These are phyloP conservation scores for Cladorrhinum sp. DNA, from an alignment of 2,329 filamentous ascomycete species.

Conservation along the genomic window DNA sequence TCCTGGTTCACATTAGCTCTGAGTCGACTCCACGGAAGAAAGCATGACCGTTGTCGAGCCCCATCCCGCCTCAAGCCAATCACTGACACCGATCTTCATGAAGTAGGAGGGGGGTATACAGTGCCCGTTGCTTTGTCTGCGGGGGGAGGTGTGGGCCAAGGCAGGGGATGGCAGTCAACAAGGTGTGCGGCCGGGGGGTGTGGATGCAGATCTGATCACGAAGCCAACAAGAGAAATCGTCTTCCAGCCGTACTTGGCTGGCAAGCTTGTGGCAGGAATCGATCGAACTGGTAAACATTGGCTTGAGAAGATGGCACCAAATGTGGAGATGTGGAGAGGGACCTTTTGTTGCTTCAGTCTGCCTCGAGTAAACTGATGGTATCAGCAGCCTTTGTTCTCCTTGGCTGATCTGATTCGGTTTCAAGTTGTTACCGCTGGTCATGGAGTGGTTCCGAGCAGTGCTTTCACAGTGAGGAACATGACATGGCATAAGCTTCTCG, in stretches of 20 bases:
- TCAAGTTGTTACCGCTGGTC: conserved; percentile 3
- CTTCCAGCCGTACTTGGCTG: conserved; percentile 11
- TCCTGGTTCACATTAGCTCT: conserved; percentile 43
- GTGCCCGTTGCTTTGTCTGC: conserved; percentile 20
- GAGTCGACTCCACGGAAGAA: conserved; percentile 47
- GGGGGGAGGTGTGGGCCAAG: conserved; percentile 14
- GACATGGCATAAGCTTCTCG: conserved; percentile 1
- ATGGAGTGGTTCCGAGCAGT: neutral
- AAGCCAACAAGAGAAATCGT: conserved; percentile 21
- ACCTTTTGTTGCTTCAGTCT: conserved; percentile 22
- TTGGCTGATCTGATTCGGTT: conserved; percentile 25
- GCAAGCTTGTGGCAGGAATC: conserved; percentile 17
- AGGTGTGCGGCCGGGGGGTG: conserved; percentile 19
- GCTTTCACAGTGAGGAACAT: conserved; percentile 9
- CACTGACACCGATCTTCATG: conserved; percentile 10
- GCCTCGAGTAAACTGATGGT: conserved; percentile 12
- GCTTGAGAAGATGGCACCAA: conserved; percentile 22
- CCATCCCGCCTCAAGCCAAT: conserved; percentile 39
- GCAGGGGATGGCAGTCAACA: conserved; percentile 7
- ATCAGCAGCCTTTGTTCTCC: conserved; percentile 29
- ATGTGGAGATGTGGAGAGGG: conserved; percentile 25
- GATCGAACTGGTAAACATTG: conserved; percentile 19
- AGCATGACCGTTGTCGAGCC: conserved; percentile 51
- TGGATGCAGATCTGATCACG: conserved; percentile 26
- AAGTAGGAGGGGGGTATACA: conserved; percentile 21